These are phyloP conservation scores for Pythium dissotocum DNA, from an alignment of 352 stramenopile species.

Conservation along the genomic window DNA sequence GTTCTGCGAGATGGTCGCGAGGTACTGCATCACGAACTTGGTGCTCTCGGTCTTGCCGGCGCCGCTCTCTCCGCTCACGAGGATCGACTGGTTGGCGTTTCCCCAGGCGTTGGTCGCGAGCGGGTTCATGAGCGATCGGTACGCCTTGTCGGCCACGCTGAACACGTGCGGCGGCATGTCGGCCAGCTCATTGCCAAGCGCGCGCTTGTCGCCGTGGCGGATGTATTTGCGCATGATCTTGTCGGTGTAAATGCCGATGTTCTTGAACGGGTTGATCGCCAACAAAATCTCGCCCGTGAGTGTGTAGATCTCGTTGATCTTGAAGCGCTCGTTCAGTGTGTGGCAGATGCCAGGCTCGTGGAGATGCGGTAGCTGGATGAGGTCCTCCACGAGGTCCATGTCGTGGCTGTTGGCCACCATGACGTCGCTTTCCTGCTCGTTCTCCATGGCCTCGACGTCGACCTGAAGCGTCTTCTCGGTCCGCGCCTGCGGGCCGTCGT, in stretches of 20 bases:
- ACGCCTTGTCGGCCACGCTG: conserved; percentile 89
- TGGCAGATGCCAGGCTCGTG: conserved; percentile 95
- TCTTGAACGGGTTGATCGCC: conserved; percentile 90
- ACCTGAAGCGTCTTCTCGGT: conserved; percentile 51
- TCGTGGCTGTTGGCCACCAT: conserved; percentile 84
- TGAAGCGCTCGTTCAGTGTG: conserved; percentile 91
- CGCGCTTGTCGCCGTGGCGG: conserved; percentile 74
- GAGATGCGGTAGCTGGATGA: conserved; percentile 93
- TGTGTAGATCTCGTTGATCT: conserved; percentile 94
- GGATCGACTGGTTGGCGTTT: conserved; percentile 87
- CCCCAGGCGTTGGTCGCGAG: conserved; percentile 37
- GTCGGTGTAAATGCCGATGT: conserved; percentile 83
- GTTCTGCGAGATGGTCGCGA: conserved; percentile 88
- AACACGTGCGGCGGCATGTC: conserved; percentile 92
- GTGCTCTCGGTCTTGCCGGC: conserved; percentile 97
- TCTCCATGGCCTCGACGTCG: conserved; percentile 65
- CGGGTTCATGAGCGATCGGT: conserved; percentile 73
- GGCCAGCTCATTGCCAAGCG: conserved; percentile 54
- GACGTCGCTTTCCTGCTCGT: conserved; percentile 49
- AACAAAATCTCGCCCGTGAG: conserved; percentile 82
- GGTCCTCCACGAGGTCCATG: conserved; percentile 90
- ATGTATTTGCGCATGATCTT: conserved; percentile 90
- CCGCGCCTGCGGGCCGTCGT: conserved; percentile 48
- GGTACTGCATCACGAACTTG: conserved; percentile 96
- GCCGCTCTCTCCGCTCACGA: conserved; percentile 92